A percentile compares a stretch with the other conserved stretches of the same genome.
Evolutionary conservation across 1,284 basidiomycete species (phyloP).

Genomic region (Apiotrichum siamense): DNA sequence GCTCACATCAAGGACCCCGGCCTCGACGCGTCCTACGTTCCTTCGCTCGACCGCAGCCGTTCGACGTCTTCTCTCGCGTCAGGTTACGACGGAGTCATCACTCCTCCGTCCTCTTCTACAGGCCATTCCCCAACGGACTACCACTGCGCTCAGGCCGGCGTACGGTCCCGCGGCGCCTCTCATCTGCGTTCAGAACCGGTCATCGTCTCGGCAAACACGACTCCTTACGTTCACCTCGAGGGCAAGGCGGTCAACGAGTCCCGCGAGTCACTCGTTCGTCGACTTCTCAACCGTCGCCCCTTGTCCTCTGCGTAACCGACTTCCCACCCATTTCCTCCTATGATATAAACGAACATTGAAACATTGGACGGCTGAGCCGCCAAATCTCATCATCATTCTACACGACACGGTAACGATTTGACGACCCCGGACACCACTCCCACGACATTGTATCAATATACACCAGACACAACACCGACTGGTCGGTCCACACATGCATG

Average conservation of each 20-base stretch:
- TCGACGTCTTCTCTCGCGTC: constrained; percentile 42
- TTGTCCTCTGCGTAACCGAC: not conserved
- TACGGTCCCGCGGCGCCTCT: not conserved
- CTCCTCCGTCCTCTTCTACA: too few relatives aligned
- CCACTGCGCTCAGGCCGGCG: not conserved
- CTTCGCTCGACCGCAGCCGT: constrained; percentile 45
- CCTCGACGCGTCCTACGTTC: constrained; percentile 17
- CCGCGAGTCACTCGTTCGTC: constrained; percentile 12
- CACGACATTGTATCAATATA: not conserved
- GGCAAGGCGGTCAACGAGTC: constrained; percentile 1
- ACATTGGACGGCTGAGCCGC: not conserved
- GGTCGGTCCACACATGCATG: not conserved
- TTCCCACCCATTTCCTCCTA: not conserved
- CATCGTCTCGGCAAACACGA: not conserved
- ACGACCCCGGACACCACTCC: not conserved
- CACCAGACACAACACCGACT: not conserved
- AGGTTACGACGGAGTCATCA: constrained; percentile 36
- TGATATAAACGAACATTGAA: too few relatives aligned
- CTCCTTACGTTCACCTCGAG: not conserved
- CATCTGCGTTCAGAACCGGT: not conserved
- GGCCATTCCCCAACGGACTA: not conserved
- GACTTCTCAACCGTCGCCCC: constrained; percentile 12
- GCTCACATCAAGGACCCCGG: constrained; percentile 10
- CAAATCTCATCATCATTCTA: not conserved
- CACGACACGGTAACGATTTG: not conserved